phyloP scores from a whole-genome alignment of 495 filamentous ascomycete species.

The Sporormia fimetaria region DNA sequence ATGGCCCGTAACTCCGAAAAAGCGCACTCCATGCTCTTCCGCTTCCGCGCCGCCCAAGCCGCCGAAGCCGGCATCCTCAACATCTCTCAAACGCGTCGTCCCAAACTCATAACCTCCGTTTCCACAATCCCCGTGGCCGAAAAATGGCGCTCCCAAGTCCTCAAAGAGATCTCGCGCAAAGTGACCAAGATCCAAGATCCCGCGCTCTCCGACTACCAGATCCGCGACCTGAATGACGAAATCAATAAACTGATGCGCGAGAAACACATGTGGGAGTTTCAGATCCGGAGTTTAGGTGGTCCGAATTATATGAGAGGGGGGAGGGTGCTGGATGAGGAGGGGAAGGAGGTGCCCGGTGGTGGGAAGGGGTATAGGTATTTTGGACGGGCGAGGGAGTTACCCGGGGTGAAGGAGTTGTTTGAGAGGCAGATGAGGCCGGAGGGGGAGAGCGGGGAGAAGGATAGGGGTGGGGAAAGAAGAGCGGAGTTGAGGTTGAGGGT shows the following conservation, averaged over 20 bases:
- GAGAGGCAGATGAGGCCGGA: slow-evolving; percentile 59
- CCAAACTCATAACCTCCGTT: slow-evolving; percentile 76
- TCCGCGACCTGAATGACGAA: slow-evolving; percentile 96
- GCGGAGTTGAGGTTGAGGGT: slow-evolving; percentile 70
- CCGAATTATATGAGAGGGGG: slow-evolving; percentile 97
- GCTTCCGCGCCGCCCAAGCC: slow-evolving; percentile 95
- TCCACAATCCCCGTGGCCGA: slow-evolving; percentile 78
- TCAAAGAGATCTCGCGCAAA: slow-evolving; percentile 95
- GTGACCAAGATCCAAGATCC: slow-evolving; percentile 88
- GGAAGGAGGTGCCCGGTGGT: slow-evolving; percentile 77
- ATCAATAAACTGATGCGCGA: slow-evolving; percentile 98
- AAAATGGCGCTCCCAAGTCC: slow-evolving; percentile 95
- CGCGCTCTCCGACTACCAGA: slow-evolving; percentile 84
- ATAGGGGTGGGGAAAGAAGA: slow-evolving; percentile 48
- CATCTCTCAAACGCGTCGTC: slow-evolving; percentile 76
- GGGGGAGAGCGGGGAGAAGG: slow-evolving; percentile 38
- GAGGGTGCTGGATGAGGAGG: slow-evolving; percentile 82
- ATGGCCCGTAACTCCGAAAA: slow-evolving; percentile 87
- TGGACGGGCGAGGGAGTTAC: slow-evolving; percentile 78
- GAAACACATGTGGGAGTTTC: slow-evolving; percentile 97
- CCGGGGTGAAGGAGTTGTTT: slow-evolving; percentile 94
- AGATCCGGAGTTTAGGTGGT: slow-evolving; percentile 85
- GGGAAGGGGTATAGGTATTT: slow-evolving; percentile 90
- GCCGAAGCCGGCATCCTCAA: slow-evolving; percentile 94
- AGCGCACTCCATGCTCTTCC: slow-evolving; percentile 99